Evolutionary conservation across 1,284 basidiomycete species (phyloP), one percentile per base, ranked within the genome.

Genomic region (Pisolithus thermaeus): DNA sequence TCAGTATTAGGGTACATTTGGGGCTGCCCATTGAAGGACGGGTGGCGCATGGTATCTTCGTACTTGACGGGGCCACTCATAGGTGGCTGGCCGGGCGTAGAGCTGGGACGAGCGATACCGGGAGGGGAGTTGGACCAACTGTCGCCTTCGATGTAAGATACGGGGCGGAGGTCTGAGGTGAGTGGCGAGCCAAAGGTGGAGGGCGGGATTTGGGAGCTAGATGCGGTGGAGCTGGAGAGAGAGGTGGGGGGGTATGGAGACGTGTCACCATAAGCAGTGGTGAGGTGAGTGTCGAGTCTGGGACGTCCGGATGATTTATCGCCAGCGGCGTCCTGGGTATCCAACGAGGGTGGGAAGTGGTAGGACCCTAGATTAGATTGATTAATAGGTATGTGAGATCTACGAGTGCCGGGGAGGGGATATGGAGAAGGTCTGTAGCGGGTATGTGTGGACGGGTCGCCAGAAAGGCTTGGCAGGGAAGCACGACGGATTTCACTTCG

Each of bases 31-130:
- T 73, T 77, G 68, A 81, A 79, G 54, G 81, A 80, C 59, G 80
- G 68, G 72, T 84, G 81, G 67, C 81, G 79, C 64, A 83, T 63
- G 61, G 69, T 69, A 64, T 84, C 81, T 71, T 84, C 81, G 73
- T 84, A 85, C 61, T 83, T 84, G 56, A 71, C 70, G 58, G 73
- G 70, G 58, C 70, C 46, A 36, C 50, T 46, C 46, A 66, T 75
- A 56, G 75, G 73, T 50, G 75, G 63, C 55, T 80, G 77, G 50
- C 76, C 75, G 56, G 82, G 79, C 16, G 82, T 82, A 9, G 82
- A 80, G 66, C 61, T 76, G 22, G 81, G 77, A 51, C 79, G 77
- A 58, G 74, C 62, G 60, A 81, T 80, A 46, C 64, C 40, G 36
- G 64, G 54, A 16, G 64, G 32, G 3, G 75, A 70, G 49, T 69